These are phyloP conservation scores for Picea mariana DNA, from an alignment of 83 land plant species.

Conservation along the genomic window DNA sequence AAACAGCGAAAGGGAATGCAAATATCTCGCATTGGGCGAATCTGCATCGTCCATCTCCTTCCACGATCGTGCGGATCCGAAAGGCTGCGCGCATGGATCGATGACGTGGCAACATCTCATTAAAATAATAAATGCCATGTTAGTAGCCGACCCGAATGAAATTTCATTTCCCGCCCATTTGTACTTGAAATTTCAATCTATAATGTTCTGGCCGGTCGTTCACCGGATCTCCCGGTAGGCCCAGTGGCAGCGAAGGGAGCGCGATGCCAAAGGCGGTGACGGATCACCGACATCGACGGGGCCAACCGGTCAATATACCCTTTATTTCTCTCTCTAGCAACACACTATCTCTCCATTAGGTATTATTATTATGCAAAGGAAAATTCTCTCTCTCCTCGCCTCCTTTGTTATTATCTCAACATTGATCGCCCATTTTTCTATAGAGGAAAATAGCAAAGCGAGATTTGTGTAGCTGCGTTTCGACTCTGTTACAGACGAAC, in stretches of 20 bases:
- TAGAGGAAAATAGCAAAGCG: not conserved
- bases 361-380: not conserved
- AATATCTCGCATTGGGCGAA: not conserved
- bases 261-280: not conserved
- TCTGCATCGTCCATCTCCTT: not conserved
- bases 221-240: not conserved
- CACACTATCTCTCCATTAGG: not conserved
- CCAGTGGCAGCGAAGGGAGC: not conserved
- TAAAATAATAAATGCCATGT: slow-evolving; percentile 1
- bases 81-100: not conserved
- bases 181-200: slow-evolving; percentile 15
- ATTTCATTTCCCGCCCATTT: slow-evolving; percentile 13
- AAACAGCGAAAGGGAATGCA: not conserved
- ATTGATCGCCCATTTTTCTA: not conserved
- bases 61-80: not conserved
- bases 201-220: not conserved
- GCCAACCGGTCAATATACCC: not conserved
- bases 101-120: slow-evolving; percentile 7
- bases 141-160: not conserved
- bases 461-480: not conserved
- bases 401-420: slow-evolving; percentile 7
- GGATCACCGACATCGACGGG: not conserved
- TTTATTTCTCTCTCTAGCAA: slow-evolving; percentile 7
- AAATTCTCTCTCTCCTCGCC: not conserved
- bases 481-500: not conserved